Percentiles rank a stretch among this genome's conserved stretches.
Evolutionary conservation across 768 basidiomycete species (phyloP).

Genomic region (Cubamyces sp.): DNA sequence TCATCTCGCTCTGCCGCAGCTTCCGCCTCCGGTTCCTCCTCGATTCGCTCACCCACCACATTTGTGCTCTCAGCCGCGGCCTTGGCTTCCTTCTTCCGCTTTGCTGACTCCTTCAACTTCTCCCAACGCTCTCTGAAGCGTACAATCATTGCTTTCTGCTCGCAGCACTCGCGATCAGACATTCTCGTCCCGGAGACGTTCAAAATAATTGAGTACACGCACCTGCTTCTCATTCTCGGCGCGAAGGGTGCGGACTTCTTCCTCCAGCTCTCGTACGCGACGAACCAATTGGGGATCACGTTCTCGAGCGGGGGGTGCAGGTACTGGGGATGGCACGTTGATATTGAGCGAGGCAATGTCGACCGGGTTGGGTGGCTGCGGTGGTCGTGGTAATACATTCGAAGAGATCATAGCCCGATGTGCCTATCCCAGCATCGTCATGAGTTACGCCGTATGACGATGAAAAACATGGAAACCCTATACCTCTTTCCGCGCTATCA

Average conservation of each 20-base stretch:
- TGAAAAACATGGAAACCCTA: neutral
- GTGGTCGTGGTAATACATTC: conserved; percentile 50
- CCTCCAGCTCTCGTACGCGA: conserved; percentile 75
- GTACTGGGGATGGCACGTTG: conserved; percentile 48
- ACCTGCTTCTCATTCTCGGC: conserved; percentile 86
- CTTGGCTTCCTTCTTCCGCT: conserved; percentile 80
- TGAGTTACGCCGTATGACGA: conserved; percentile 9
- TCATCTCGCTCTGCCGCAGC: conserved; percentile 50
- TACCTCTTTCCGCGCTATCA: conserved; percentile 69
- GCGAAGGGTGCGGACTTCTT: conserved; percentile 65
- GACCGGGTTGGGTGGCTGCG: conserved; percentile 34
- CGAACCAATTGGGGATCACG: conserved; percentile 56
- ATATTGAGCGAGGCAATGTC: conserved; percentile 64
- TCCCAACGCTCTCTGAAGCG: conserved; percentile 89
- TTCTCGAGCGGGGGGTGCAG: conserved; percentile 50
- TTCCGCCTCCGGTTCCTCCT: conserved; percentile 68
- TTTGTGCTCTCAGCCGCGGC: conserved; percentile 53
- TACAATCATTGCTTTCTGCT: conserved; percentile 79
- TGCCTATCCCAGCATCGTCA: conserved; percentile 50
- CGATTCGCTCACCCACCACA: conserved; percentile 66
- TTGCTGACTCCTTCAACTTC: conserved; percentile 86
- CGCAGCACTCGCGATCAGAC: conserved; percentile 12
- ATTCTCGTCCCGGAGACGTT: too few relatives aligned
- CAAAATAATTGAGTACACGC: conserved; percentile 27
- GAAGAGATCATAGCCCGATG: conserved; percentile 81